Conservation (phyloP, 768 basidiomycete genomes). For the Tricholoma bakamatsutake region DNA sequence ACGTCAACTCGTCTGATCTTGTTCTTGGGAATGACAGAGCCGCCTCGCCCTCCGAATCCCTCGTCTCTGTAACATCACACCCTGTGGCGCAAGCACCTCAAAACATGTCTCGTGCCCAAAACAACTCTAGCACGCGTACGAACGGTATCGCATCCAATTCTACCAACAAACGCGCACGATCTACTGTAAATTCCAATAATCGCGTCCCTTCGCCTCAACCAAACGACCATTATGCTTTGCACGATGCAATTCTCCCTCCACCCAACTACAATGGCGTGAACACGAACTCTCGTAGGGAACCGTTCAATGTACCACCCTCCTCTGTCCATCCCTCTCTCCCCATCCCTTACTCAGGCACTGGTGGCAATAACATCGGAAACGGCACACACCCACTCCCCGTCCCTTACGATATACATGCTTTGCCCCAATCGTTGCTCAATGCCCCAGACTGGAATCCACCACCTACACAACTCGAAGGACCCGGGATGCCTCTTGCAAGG, state of each 20-base stretch:
- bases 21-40: slow-evolving; percentile 52
- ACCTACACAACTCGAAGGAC: slow-evolving; percentile 59
- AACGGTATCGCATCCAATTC: slow-evolving; percentile 9
- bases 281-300: slow-evolving; percentile 28
- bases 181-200: slow-evolving; percentile 32
- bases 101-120: slow-evolving; percentile 24
- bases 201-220: slow-evolving; percentile 34
- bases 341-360: slow-evolving; percentile 31
- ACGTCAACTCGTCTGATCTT: slow-evolving; percentile 7
- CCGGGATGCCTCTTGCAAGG: slow-evolving; percentile 69
- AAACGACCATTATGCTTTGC: slow-evolving; percentile 26
- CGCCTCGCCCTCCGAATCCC: slow-evolving; percentile 67
- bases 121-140: slow-evolving; percentile 12
- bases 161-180: slow-evolving; percentile 40
- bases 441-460: slow-evolving; percentile 47
- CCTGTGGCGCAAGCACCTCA: slow-evolving; percentile 27
- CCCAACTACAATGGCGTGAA: slow-evolving; percentile 12
- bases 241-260: slow-evolving; percentile 24
- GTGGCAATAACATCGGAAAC: slow-evolving; percentile 20
- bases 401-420: slow-evolving; percentile 35
- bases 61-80: slow-evolving; percentile 68
- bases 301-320: slow-evolving; percentile 45
- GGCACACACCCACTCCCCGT: slow-evolving; percentile 29
- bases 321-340: slow-evolving; percentile 55
- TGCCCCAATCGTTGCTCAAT: slow-evolving; percentile 24